phyloP scores from a whole-genome alignment of 208 protist genomes.

The Trypanosoma vivax region DNA sequence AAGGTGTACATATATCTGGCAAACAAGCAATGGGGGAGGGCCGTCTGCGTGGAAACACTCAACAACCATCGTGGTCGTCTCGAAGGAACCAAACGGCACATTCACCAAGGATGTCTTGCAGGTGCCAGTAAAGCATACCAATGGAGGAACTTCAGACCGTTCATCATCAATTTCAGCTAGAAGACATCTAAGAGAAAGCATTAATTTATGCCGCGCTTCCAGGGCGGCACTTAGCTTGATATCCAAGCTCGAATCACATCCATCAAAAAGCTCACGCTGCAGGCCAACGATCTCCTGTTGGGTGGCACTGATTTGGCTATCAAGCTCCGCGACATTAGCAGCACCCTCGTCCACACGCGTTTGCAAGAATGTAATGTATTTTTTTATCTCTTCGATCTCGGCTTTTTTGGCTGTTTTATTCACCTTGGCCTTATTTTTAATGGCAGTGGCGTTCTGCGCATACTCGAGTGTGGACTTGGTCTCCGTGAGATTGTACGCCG shows the following conservation, averaged over 20 bases:
- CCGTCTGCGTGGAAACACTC: constrained; percentile 32
- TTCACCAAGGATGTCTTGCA: constrained; percentile 33
- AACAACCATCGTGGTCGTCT: constrained; percentile 37
- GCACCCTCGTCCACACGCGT: neutral
- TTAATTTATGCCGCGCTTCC: constrained; percentile 20
- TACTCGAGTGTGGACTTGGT: constrained; percentile 76
- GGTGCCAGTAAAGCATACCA: constrained; percentile 41
- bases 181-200: constrained; percentile 10
- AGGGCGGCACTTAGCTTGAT: constrained; percentile 12
- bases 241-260: constrained; percentile 24
- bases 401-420: constrained; percentile 36
- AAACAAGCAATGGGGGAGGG: constrained; percentile 39
- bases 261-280: constrained; percentile 8
- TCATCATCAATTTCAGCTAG: neutral
- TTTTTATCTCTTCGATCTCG: constrained; percentile 27
- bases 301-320: constrained; percentile 7
- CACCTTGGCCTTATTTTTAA: constrained; percentile 49
- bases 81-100: constrained; percentile 30
- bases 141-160: neutral
- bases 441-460: constrained; percentile 69
- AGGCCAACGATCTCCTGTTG: constrained; percentile 20
- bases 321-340: constrained; percentile 1
- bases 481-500: constrained; percentile 53
- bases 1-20: constrained; percentile 25
- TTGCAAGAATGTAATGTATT: constrained; percentile 12